phyloP scores from a whole-genome alignment of 495 filamentous ascomycete genomes.

The Penicillium canescens region DNA sequence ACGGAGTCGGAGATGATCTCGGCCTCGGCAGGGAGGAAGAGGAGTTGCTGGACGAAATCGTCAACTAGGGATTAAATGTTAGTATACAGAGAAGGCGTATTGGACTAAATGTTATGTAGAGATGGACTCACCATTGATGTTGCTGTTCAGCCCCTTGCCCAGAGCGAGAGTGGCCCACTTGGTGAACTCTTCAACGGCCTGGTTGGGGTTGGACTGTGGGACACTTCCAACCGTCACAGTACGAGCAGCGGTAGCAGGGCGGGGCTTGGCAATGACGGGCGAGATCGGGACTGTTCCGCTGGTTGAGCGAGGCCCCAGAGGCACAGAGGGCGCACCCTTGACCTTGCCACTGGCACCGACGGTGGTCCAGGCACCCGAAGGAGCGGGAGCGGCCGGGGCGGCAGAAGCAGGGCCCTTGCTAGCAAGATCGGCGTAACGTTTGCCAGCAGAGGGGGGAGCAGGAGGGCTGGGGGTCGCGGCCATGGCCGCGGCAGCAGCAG shows the following conservation, averaged over 20 bases:
- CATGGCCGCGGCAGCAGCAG: slow-evolving; percentile 54
- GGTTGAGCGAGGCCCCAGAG: slow-evolving; percentile 56
- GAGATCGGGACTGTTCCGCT: slow-evolving; percentile 50
- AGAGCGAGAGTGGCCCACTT: slow-evolving; percentile 86
- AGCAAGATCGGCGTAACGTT: slow-evolving; percentile 94
- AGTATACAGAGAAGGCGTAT: slow-evolving; percentile 11
- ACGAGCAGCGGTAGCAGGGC: slow-evolving; percentile 27
- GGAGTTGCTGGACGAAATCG: slow-evolving; percentile 72
- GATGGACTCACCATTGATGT: slow-evolving; percentile 55
- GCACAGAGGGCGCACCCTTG: slow-evolving; percentile 65
- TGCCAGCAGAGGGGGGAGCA: slow-evolving; percentile 59
- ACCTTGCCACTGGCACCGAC: slow-evolving; percentile 93
- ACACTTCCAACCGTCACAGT: slow-evolving; percentile 36
- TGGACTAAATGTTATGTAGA: not conserved
- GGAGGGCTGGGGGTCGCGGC: slow-evolving; percentile 46
- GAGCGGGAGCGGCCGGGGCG: slow-evolving; percentile 21
- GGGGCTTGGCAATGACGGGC: slow-evolving; percentile 34
- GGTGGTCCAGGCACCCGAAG: slow-evolving; percentile 81
- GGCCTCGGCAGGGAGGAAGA: slow-evolving; percentile 71
- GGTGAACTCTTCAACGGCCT: slow-evolving; percentile 81
- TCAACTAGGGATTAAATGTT: slow-evolving; percentile 59
- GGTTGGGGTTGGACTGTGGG: slow-evolving; percentile 49
- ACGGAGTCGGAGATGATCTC: slow-evolving; percentile 86
- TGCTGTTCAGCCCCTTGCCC: slow-evolving; percentile 57
- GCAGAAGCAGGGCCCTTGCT: slow-evolving; percentile 63